Evolutionary conservation across 495 filamentous ascomycete species (phyloP).

Genomic region (Trichoderma parareesei): DNA sequence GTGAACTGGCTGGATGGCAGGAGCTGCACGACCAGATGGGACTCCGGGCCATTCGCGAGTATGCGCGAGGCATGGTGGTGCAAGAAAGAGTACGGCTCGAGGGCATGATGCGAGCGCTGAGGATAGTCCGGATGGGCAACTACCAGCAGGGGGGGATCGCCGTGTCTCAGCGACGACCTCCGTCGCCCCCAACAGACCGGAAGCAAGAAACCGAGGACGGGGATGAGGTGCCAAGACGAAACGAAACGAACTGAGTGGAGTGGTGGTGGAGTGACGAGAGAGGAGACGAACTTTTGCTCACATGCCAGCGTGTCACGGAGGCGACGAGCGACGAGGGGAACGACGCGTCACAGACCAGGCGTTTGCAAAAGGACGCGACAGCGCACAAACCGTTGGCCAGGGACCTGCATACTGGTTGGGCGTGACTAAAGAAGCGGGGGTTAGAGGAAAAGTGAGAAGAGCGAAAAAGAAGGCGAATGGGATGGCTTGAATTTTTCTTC

Average conservation of each 20-base stretch:
- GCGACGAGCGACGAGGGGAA: not conserved
- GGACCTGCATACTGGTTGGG: not conserved
- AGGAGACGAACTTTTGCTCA: not conserved
- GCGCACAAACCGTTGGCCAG: not conserved
- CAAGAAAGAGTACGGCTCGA: constrained; percentile 72
- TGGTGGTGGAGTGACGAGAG: not conserved
- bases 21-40: constrained; percentile 75
- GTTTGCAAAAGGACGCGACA: not conserved
- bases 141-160: not conserved
- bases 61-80: constrained; percentile 71
- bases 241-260: constrained; percentile 11
- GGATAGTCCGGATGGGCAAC: constrained; percentile 34
- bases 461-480: not conserved
- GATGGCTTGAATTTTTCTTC: not conserved
- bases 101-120: constrained; percentile 67
- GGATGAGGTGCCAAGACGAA: not conserved
- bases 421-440: not conserved
- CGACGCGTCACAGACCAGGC: not conserved
- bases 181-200: not conserved
- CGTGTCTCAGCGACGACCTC: not conserved
- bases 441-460: not conserved
- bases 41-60: constrained; percentile 59
- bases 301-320: constrained; percentile 2
- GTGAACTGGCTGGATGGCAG: constrained; percentile 89
- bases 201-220: not conserved